Evolutionary conservation across 495 filamentous ascomycete species (phyloP).

Genomic region (Aspergillus avenaceus): DNA sequence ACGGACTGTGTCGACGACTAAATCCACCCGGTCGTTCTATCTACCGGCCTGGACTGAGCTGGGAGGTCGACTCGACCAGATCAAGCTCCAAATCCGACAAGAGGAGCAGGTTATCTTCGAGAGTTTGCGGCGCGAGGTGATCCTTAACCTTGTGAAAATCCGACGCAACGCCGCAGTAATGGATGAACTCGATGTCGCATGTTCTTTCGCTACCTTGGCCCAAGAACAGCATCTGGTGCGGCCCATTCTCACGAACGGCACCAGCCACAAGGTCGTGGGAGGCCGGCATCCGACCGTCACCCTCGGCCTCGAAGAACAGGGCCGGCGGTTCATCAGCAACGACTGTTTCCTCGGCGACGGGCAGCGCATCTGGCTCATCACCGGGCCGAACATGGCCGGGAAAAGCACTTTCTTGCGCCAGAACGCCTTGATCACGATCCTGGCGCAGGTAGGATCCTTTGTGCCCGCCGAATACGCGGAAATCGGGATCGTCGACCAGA

Average conservation of each 20-base stretch:
- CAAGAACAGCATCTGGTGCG: constrained; percentile 67
- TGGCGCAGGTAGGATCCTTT: constrained; percentile 88
- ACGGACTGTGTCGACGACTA: constrained; percentile 68
- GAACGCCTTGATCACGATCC: constrained; percentile 87
- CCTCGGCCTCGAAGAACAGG: constrained; percentile 70
- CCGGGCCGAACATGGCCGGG: constrained; percentile 98
- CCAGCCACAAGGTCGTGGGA: constrained; percentile 64
- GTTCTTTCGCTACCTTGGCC: constrained; percentile 76
- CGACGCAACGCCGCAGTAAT: constrained; percentile 83
- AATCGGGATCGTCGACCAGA: constrained; percentile 83
- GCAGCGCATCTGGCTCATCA: constrained; percentile 81
- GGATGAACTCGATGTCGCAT: constrained; percentile 86
- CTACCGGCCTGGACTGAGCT: constrained; percentile 77
- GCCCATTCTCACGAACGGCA: constrained; percentile 60
- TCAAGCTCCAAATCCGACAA: constrained; percentile 66
- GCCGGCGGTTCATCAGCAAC: constrained; percentile 79
- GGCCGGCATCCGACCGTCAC: constrained; percentile 91
- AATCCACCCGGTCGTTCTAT: constrained; percentile 81
- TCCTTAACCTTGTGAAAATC: constrained; percentile 73
- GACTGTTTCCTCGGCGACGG: constrained; percentile 72
- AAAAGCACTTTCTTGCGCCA: constrained; percentile 95
- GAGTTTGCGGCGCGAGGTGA: constrained; percentile 66
- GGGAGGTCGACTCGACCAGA: constrained; percentile 67
- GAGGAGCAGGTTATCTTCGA: constrained; percentile 77
- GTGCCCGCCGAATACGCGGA: constrained; percentile 83